Evolutionary conservation across 495 filamentous ascomycete species (phyloP), one percentile per base, ranked within the genome.

Genomic region (Articulospora tetracladia): DNA sequence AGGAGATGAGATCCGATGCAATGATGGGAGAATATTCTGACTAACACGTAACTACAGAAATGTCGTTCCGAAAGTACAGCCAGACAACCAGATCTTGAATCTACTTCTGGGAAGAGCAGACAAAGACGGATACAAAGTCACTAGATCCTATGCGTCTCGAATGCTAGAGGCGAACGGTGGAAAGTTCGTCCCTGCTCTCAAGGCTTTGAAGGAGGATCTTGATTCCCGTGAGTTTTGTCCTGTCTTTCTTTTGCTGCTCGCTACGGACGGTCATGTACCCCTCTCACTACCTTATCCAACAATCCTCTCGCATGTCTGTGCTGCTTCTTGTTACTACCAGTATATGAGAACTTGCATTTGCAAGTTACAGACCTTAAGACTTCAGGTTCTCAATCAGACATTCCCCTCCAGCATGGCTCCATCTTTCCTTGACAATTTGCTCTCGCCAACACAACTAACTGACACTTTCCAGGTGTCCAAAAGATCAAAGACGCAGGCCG

Each of bases 161-260:
- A 28, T 4, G 24, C 25, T 58, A 17, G 2, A 30, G 2, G 10
- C 36, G 17, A 4, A 51, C 3, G 26, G n/a, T 3, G 22, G 32
- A 1, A 50, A n/a, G 44, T 27, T 58, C 7, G 27, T 58, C 13
- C 23, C n/a, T 28, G 44, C 56, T 15, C 26, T 50, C 25, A n/a
- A 48, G 24, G 56, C 41, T 4, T n/a, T 58, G 3, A 58, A 58
- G 44, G 2, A 11, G 12, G 44, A 58, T 23, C 30, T 58, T 34
- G 46, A 58, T 12, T 19, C 6, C 10, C 41, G 56, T 58, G n/a
- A 58, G 56, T 27, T 50, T 19, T 15, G 19, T 22, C 44, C 44
- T 56, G n/a, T n/a, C n/a, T n/a, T n/a, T n/a, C n/a, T n/a, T n/a
- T n/a, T n/a, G n/a, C n/a, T n/a, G n/a, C n/a, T n/a, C n/a, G n/a